A percentile compares a stretch with the other conserved stretches of the same genome.
phyloP scores from a whole-genome alignment of 2,329 filamentous ascomycete species.

The Teratosphaeria epicoccoides region DNA sequence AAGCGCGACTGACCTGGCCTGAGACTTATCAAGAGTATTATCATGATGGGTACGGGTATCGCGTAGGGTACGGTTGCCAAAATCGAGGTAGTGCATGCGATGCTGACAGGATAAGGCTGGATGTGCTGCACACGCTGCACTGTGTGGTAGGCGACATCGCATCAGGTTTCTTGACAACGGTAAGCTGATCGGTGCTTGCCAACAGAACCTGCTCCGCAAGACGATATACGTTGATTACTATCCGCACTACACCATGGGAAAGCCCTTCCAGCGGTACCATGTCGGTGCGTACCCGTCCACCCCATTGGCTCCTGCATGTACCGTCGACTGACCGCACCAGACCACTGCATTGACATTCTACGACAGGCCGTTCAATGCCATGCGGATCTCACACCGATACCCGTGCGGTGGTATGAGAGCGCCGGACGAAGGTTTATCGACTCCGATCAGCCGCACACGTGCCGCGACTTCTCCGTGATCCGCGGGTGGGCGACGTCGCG shows the following conservation, averaged over 20 bases:
- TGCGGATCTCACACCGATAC: conserved; percentile 13
- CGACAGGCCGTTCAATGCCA: conserved; percentile 13
- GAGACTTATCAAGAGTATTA: not conserved
- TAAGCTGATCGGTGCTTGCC: not conserved
- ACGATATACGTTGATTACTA: conserved; percentile 4
- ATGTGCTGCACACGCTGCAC: conserved; percentile 14
- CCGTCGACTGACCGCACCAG: not conserved
- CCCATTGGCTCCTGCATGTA: not conserved
- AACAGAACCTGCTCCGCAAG: conserved; percentile 5
- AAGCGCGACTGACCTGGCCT: conserved; percentile 10
- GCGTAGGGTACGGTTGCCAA: not conserved
- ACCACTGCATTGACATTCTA: conserved; percentile 15
- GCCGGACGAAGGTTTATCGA: conserved; percentile 11
- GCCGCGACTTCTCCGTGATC: conserved; percentile 10
- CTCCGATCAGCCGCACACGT: conserved; percentile 11
- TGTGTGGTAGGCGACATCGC: conserved; percentile 3
- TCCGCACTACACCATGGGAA: conserved; percentile 1
- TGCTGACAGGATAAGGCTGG: conserved; percentile 2
- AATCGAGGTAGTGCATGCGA: not conserved
- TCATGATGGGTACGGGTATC: not conserved
- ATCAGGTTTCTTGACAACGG: not conserved
- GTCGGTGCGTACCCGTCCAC: not conserved
- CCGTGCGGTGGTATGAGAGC: conserved; percentile 10
- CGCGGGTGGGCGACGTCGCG: conserved; percentile 8
- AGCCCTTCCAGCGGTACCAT: not conserved